Conservation (phyloP, 2,329 filamentous ascomycete species). For the Talaromyces sp. region DNA sequence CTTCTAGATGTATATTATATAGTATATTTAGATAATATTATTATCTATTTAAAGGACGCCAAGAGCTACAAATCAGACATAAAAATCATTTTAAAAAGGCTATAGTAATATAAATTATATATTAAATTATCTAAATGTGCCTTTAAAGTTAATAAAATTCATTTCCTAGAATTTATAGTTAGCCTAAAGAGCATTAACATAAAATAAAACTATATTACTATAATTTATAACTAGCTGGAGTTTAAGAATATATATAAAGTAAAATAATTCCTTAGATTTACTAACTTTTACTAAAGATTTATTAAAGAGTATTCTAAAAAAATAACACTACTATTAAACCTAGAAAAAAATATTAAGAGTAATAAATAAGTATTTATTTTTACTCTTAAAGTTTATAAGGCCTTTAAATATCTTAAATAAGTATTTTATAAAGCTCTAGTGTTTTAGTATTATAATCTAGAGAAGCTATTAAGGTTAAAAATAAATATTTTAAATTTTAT, state of each 20-base stretch:
- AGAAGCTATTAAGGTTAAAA: no score
- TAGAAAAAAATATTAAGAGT: not conserved
- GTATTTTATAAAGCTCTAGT: no score
- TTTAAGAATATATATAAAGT: not conserved
- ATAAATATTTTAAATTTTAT: no score
- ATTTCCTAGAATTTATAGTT: not conserved
- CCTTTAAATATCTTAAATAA: no score
- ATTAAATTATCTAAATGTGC: not conserved
- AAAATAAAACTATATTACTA: not conserved
- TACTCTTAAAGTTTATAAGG: no score
- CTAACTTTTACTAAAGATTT: not conserved
- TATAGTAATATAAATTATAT: not conserved
- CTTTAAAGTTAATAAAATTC: not conserved
- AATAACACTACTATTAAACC: not conserved
- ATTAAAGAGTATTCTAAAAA: not conserved
- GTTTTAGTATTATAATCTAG: no score
- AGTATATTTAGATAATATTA: slow-evolving; percentile 6
- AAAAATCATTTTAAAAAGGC: not conserved
- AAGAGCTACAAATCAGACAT: not conserved
- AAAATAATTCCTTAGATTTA: not conserved
- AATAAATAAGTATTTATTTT: no score
- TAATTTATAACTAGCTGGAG: not conserved
- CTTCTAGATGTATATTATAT: slow-evolving; percentile 6
- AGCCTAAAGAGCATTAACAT: not conserved
- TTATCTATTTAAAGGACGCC: not conserved